Evolutionary conservation across 2,329 filamentous ascomycete species (phyloP).

Genomic region (Ophiocordyceps robertsii): DNA sequence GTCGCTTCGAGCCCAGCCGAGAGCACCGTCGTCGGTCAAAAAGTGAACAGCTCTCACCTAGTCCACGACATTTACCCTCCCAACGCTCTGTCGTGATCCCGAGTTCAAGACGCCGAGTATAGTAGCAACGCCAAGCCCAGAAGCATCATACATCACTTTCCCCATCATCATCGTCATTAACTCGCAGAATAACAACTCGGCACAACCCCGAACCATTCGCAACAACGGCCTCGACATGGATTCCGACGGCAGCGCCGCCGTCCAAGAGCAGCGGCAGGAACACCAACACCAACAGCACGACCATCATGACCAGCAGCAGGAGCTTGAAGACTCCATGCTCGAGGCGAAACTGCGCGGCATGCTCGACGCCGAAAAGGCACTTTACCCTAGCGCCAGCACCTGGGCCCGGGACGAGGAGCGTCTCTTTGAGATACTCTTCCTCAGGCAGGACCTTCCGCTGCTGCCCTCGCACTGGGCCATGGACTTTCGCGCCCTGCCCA

Average conservation of each 20-base stretch:
- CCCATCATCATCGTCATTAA: no score
- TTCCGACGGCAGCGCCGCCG: background rate
- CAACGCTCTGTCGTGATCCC: no score
- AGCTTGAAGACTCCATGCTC: background rate
- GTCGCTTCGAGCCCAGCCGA: no score
- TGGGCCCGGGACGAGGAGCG: constrained; percentile 38
- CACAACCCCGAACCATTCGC: no score
- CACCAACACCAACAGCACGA: background rate
- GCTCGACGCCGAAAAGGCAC: constrained; percentile 29
- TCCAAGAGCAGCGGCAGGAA: background rate
- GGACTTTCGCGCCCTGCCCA: constrained; percentile 25
- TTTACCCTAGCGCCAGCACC: constrained; percentile 27
- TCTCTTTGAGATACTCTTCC: constrained; percentile 27
- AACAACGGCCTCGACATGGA: no score
- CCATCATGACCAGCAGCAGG: background rate
- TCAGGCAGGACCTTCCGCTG: constrained; percentile 25
- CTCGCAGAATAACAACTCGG: no score
- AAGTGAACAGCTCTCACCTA: no score
- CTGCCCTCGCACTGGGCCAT: constrained; percentile 25
- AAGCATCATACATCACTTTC: no score
- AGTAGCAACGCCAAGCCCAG: no score
- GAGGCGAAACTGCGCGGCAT: constrained; percentile 12
- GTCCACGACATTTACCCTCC: no score
- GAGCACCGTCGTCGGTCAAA: no score
- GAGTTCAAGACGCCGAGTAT: no score